Base-by-base conservation (phyloP, 495 filamentous ascomycete genomes). In the Talaromyces proteolyticus region DNA sequence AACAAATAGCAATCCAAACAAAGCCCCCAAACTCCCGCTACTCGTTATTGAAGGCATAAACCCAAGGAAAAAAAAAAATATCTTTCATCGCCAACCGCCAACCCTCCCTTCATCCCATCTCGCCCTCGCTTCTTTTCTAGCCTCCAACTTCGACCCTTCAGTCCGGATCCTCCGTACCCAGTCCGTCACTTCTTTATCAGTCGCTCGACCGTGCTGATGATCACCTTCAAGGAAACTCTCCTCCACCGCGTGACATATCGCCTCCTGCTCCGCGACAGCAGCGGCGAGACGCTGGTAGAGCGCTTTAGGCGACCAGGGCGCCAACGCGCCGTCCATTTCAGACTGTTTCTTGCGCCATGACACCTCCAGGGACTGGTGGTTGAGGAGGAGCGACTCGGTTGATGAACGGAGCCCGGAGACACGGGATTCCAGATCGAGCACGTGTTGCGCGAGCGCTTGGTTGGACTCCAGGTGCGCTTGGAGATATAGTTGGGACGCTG, bases 91-190 rank as follows among this genome's bases (percentile, higher is more conserved):
- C 91, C 91, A 96, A 0, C 91, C 91, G 1, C 91, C 91, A 49
- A 95, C 90, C 51, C 91, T 78, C 21, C 91, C 89, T 65, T 95
- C 91, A 72, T 96, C 91, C 92, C 92, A 96, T 59, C 92, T 73
- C 55, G 88, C 88, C 66, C 87, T 92, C 47, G 87, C 77, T 70
- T 95, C 91, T 57, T 79, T 80, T 41, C 89, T 73, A 12, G 88
- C 75, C 52, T 88, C 89, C 48, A 85, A 81, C 53, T 84, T 66
- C 53, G 85, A 87, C 61, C 84, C 86, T 38, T 85, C 85, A 49
- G 85, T 88, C 51, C 88, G 72, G 56, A 92, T 86, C 59, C 89
- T 68, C 55, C 83, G 76, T 34, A 93, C 81, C 84, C 91, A 95
- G 56, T 95, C 91, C 14, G 70, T 66, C 47, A 86, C 82, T 70